phyloP scores from a whole-genome alignment of 805 yeast species.

The Lipomyces orientalis region DNA sequence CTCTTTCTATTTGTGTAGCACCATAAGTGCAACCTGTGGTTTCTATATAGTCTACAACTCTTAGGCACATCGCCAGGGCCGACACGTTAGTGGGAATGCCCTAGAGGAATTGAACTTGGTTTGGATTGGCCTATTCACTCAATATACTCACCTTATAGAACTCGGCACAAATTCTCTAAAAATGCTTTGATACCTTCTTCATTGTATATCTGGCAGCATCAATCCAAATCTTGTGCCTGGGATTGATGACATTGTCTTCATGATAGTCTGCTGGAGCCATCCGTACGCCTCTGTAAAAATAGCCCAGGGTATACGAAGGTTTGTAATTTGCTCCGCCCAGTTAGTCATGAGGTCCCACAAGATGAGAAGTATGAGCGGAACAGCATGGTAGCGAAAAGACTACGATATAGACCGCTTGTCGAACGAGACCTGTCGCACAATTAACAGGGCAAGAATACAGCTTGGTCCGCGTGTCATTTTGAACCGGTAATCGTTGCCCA shows the following conservation, averaged over 20 bases:
- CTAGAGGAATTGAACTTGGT: slow-evolving; percentile 46
- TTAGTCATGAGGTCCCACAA: slow-evolving; percentile 90
- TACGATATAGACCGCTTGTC: slow-evolving; percentile 75
- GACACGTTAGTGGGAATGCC: slow-evolving; percentile 96
- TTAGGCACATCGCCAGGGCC: slow-evolving; percentile 72
- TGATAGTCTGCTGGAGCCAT: slow-evolving; percentile 83
- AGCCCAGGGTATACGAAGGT: slow-evolving; percentile 67
- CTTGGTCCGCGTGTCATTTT: slow-evolving; percentile 75
- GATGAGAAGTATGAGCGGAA: slow-evolving; percentile 84
- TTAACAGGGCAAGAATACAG: slow-evolving; percentile 80
- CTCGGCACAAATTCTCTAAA: slow-evolving; percentile 82
- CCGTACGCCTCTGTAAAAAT: too few relatives aligned
- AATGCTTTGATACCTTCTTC: slow-evolving; percentile 63
- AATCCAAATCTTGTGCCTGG: slow-evolving; percentile 71
- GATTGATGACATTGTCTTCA: slow-evolving; percentile 80
- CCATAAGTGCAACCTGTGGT: neutral
- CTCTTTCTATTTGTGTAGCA: too few relatives aligned
- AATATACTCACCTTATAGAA: slow-evolving; percentile 46
- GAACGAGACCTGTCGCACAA: slow-evolving; percentile 52
- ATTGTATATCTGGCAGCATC: slow-evolving; percentile 72
- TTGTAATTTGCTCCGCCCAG: slow-evolving; percentile 68
- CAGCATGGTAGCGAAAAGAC: slow-evolving; percentile 82
- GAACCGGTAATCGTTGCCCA: slow-evolving; percentile 87
- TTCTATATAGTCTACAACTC: too few relatives aligned
- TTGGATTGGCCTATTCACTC: neutral